Evolutionary conservation across 345 rosid genomes (phyloP).

Genomic region (Streptanthus diversifolius): DNA sequence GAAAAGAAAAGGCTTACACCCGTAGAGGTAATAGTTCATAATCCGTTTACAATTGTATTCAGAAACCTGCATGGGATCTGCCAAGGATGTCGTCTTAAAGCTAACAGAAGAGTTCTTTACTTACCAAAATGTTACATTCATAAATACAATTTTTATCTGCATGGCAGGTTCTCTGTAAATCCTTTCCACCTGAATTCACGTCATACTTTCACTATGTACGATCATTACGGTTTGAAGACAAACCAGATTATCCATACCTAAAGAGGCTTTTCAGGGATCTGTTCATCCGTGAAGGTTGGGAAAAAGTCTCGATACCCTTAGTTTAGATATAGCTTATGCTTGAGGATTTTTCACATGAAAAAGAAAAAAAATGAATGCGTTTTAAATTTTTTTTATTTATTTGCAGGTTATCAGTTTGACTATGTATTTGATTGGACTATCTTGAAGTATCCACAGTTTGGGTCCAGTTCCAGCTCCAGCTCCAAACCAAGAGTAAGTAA

Average conservation of each 20-base stretch:
- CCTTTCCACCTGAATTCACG: slow-evolving; percentile 86
- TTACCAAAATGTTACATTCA: not conserved
- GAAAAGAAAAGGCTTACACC: slow-evolving; percentile 94
- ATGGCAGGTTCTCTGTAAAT: slow-evolving; percentile 85
- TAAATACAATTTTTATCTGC: not conserved
- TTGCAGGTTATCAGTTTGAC: slow-evolving; percentile 92
- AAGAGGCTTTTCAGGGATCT: slow-evolving; percentile 94
- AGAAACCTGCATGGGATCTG: not conserved
- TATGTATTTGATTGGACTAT: slow-evolving; percentile 97
- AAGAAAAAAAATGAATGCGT: not conserved
- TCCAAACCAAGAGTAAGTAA: slow-evolving; percentile 71
- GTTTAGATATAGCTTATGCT: not conserved
- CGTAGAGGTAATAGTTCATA: slow-evolving; percentile 57
- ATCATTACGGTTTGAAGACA: slow-evolving; percentile 90
- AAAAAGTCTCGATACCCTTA: not conserved
- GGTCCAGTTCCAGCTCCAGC: slow-evolving; percentile 68
- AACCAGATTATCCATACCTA: slow-evolving; percentile 95
- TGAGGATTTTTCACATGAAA: not conserved
- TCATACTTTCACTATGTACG: slow-evolving; percentile 95
- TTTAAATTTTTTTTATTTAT: slow-evolving; percentile 6
- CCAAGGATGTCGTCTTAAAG: not conserved
- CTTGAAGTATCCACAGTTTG: slow-evolving; percentile 82
- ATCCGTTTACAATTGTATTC: not conserved
- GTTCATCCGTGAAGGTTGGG: slow-evolving; percentile 82
- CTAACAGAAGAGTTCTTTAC: not conserved